Percentiles rank a stretch among this genome's conserved stretches.
phyloP scores from a whole-genome alignment of 2,329 filamentous ascomycete species.

The Xylaria sp. region DNA sequence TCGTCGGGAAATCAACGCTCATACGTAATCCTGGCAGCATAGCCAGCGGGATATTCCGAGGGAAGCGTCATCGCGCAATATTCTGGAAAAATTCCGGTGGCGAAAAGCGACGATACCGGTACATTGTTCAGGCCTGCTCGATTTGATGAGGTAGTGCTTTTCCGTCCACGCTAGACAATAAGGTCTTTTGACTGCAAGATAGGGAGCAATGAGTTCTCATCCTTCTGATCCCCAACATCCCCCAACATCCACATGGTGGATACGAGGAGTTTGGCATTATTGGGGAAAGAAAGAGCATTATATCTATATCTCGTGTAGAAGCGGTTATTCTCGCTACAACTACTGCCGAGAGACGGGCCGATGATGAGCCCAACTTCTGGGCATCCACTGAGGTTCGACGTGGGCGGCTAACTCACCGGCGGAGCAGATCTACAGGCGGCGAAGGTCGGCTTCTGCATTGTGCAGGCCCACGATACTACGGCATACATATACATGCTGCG shows the following conservation, averaged over 20 bases:
- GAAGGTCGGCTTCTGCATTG: constrained; percentile 25
- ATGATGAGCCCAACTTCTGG: constrained; percentile 27
- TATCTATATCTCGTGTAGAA: constrained; percentile 6
- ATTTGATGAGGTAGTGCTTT: background rate
- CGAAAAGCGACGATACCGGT: constrained; percentile 15
- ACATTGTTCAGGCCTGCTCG: background rate
- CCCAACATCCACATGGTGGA: background rate
- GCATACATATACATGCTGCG: constrained; percentile 17
- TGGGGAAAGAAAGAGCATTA: background rate
- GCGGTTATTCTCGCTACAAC: constrained; percentile 32
- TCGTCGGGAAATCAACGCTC: constrained; percentile 2
- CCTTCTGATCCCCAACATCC: constrained; percentile 7
- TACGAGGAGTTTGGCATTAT: constrained; percentile 1
- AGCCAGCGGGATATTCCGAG: constrained; percentile 26
- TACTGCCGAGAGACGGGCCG: constrained; percentile 37
- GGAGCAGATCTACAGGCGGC: constrained; percentile 32
- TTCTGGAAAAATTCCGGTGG: constrained; percentile 36
- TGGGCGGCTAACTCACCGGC: constrained; percentile 14
- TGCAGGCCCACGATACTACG: constrained; percentile 21
- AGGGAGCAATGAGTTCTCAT: background rate
- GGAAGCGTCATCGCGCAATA: constrained; percentile 32
- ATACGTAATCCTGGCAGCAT: constrained; percentile 7
- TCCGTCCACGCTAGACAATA: background rate
- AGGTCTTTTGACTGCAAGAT: too few species aligned
- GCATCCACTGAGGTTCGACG: constrained; percentile 1